Evolutionary conservation across 768 basidiomycete genomes (phyloP).

Genomic region (Mycena maculata): DNA sequence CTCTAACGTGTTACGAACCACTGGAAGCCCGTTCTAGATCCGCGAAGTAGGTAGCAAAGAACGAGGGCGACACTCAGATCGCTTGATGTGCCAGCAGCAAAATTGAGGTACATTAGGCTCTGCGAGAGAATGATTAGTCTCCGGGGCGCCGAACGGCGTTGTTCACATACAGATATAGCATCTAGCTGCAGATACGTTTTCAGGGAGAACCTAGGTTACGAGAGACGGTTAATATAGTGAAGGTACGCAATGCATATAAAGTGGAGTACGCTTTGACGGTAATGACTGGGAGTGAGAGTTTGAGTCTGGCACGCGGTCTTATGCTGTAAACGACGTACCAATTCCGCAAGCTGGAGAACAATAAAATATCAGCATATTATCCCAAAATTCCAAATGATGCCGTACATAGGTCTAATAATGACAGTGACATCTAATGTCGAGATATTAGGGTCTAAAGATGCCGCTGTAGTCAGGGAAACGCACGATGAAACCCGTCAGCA

Average conservation of each 20-base stretch:
- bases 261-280: constrained; percentile 59
- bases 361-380: constrained; percentile 9
- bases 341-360: constrained; percentile 48
- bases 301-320: constrained; percentile 4
- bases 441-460: constrained; percentile 37
- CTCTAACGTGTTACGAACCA: constrained; percentile 45
- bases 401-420: constrained; percentile 61
- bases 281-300: constrained; percentile 52
- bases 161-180: neutral
- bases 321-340: constrained; percentile 43
- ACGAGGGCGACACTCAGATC: constrained; percentile 64
- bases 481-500: constrained; percentile 60
- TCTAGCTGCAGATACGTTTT: constrained; percentile 49
- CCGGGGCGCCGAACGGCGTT: neutral
- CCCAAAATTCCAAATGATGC: neutral
- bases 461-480: constrained; percentile 38
- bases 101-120: constrained; percentile 64
- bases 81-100: constrained; percentile 60
- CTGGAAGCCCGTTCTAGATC: constrained; percentile 62
- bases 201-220: constrained; percentile 51
- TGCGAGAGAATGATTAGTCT: constrained; percentile 38
- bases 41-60: constrained; percentile 60
- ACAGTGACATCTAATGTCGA: constrained; percentile 47
- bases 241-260: neutral
- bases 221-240: constrained; percentile 4